Evolutionary conservation across 2,329 filamentous ascomycete genomes (phyloP), one percentile per base, ranked within the genome.

Genomic region (Aspergillus sp.): DNA sequence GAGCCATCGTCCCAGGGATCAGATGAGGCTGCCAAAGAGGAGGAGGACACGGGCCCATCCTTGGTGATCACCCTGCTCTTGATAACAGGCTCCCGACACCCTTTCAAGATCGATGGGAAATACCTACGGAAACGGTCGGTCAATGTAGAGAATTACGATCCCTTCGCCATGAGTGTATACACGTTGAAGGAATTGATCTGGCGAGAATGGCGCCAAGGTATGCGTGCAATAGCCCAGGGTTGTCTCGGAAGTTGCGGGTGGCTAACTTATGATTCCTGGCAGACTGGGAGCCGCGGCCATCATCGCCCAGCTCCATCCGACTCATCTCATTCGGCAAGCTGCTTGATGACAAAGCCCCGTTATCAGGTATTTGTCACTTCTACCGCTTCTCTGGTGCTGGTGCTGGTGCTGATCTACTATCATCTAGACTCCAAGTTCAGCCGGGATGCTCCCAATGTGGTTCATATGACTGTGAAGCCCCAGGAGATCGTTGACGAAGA

Each of bases 391-490:
- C 36, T 25, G 15, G 49, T n/a, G 32, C 25, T 41, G 25, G 19
- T 58, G 47, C 51, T 63, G 25, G 19, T 58, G 47, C 51, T 63
- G 27, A 68, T 36, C 54, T 57, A 49, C 32, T 42, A 13, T 49
- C 19, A 60, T 17, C 70, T 13, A 96, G 92, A 93, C 66, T 93
- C 91, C 71, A 89, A 87, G 62, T 92, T 96, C 71, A 90, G 86
- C 70, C 82, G 83, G 30, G 88, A 92, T 64, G 81, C 83, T 10
- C 86, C 90, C 7, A 96, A 96, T 67, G 90, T 96, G 27, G 88
- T 96, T n/a, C 92, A 96, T 76, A 96, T 96, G 92, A 94, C 90
- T 5, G 88, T 96, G 68, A 90, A 91, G 68, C 92, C 92, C 2
- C 89, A 92, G 71, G 91, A 96, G 71, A 84, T 90, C 41, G 81